Evolutionary conservation across 371 early-diverging fungal species (phyloP), one percentile per base, ranked within the genome.

Genomic region (Mortierella sp.): DNA sequence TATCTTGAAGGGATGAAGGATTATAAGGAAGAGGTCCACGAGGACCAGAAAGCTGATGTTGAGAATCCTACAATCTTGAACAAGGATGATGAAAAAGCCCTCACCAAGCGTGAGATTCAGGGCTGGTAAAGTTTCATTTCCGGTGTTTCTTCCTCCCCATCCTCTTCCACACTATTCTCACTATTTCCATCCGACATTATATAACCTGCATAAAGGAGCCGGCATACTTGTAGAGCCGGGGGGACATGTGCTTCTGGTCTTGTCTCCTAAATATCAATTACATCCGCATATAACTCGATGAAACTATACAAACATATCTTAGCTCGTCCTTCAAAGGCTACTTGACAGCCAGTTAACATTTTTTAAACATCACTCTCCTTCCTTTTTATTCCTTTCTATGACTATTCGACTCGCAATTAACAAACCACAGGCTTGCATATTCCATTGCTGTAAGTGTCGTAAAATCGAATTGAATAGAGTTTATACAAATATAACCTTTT

Each of bases 91-190:
- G 59, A 61, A 3, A 64, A 61, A 28, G 51, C 42, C n/a, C 57
- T 79, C 37, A 79, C 71, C 31, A 79, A 70, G 67, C 70, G 74
- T 19, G 70, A 79, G 70, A 79, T 79, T 57, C 74, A 70, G 57
- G 80, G 80, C 55, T 79, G 80, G 80, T 79, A 73, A 55, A 2
- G 43, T 40, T 8, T n/a, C 45, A 31, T 15, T 42, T 49, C 35
- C 31, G n/a, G 12, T 34, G 9, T 53, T 54, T 1, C n/a, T 45
- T 13, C n/a, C 35, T 51, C 15, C 15, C 45, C 45, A 15, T n/a
- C 45, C 45, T 15, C 4, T 3, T 45, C n/a, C 45, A 9, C 15
- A 5, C 45, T 3, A 4, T 45, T 17, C 45, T 45, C 45, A 45
- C 12, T 45, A 9, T 45, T 45, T 15, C n/a, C 15, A n/a, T n/a